Evolutionary conservation across 1,139 yeast species (phyloP).

Genomic region (Ashbya aceris): DNA sequence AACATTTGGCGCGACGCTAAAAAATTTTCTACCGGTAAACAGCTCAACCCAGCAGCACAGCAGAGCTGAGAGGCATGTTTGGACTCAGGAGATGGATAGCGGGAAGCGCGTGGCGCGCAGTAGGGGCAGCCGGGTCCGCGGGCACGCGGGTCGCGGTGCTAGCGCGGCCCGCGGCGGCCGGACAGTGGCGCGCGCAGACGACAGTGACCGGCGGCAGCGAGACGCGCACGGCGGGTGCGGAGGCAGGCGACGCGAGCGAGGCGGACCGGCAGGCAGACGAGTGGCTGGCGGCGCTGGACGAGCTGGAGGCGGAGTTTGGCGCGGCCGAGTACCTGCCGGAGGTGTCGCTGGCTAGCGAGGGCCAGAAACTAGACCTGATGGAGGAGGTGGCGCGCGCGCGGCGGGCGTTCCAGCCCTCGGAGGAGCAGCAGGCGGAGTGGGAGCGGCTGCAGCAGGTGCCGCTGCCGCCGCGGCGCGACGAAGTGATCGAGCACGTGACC

Average conservation of each 20-base stretch:
- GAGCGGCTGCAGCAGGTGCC: constrained; percentile 42
- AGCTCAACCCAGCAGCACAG: too few species aligned
- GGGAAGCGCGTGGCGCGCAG: too few species aligned
- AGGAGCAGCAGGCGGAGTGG: constrained; percentile 49
- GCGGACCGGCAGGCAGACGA: constrained; percentile 53
- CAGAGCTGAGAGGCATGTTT: not conserved
- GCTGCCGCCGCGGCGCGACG: constrained; percentile 58
- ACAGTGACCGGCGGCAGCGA: not conserved
- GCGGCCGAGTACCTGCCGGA: constrained; percentile 31
- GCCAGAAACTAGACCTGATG: constrained; percentile 37
- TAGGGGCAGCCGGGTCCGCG: too few species aligned
- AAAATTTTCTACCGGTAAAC: too few species aligned
- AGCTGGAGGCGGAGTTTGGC: constrained; percentile 41
- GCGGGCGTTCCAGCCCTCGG: constrained; percentile 46
- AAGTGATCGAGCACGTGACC: constrained; percentile 65
- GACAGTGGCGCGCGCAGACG: constrained; percentile 6
- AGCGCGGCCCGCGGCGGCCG: not conserved
- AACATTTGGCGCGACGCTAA: too few species aligned
- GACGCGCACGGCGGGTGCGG: not conserved
- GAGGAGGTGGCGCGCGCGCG: constrained; percentile 19
- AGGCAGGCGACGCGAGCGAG: constrained; percentile 4
- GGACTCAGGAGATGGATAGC: not conserved
- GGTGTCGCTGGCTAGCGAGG: constrained; percentile 28
- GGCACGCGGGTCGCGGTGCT: too few species aligned
- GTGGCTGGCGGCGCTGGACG: constrained; percentile 54